Conservation (phyloP, 2,329 filamentous ascomycete genomes). For the Neonectria neomacrospora region DNA sequence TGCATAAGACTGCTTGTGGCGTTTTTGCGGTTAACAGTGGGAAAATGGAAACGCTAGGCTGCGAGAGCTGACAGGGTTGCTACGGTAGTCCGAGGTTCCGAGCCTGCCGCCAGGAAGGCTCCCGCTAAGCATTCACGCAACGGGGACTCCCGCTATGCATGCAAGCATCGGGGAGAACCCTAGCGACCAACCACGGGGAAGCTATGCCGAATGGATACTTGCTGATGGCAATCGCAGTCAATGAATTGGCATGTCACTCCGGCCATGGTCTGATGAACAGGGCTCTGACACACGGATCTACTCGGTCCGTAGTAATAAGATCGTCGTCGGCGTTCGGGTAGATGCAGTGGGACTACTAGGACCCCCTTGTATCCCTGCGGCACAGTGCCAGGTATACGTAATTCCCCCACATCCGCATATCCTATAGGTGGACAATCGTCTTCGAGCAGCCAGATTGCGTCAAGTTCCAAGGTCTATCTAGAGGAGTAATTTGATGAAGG, state of each 20-base stretch:
- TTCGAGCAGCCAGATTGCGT: too few relatives aligned
- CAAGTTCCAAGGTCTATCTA: too few relatives aligned
- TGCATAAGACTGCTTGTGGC: too few relatives aligned
- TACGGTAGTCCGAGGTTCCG: too few relatives aligned
- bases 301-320: not conserved
- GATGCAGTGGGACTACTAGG: not conserved
- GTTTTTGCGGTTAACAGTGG: too few relatives aligned
- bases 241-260: not conserved
- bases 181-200: not conserved
- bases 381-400: too few relatives aligned
- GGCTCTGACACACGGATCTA: not conserved
- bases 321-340: not conserved
- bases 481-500: too few relatives aligned
- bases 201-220: not conserved
- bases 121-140: too few relatives aligned
- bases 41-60: too few relatives aligned
- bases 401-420: too few relatives aligned
- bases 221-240: not conserved
- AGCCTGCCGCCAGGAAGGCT: not conserved
- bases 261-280: not conserved
- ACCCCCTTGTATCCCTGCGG: not conserved
- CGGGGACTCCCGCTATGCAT: not conserved
- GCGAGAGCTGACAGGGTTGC: too few relatives aligned
- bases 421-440: not conserved
- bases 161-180: not conserved